Evolutionary conservation across 2,329 filamentous ascomycete genomes (phyloP), one percentile per base, ranked within the genome.

Genomic region (Neonectria faginata): DNA sequence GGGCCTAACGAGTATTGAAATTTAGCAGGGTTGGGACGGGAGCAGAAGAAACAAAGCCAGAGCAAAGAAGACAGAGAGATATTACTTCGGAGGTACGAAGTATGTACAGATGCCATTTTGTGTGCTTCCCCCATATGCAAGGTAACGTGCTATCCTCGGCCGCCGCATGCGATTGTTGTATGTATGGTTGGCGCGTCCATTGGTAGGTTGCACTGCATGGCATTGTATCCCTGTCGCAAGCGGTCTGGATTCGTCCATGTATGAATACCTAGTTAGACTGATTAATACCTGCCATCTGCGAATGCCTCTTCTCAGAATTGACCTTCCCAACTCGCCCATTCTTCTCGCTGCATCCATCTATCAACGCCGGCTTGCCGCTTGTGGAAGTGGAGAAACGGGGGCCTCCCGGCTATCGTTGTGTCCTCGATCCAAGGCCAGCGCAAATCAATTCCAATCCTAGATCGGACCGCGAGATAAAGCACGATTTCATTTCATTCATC

Each of bases 141-240:
- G 39, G 56, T 58, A 58, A 58, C 56, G 56, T 58, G 56, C 56
- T 58, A 58, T 58, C 45, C 53, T 56, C 29, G 18, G 33, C 22
- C 29, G 47, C 47, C 16, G 36, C 47, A 18, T 29, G 16, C 33
- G 50, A 27, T 55, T 57, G 42, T 45, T 25, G 42, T 12, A 50
- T 31, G 25, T 31, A 11, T 18, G 47, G 25, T 36, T 18, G 47
- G 25, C 33, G 29, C n/a, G 22, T 51, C 27, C 29, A 31, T 31
- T 14, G 48, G 48, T 31, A 51, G 48, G 48, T 51, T 51, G 48
- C 48, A 51, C 48, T 20, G 48, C 48, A 51, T 51, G n/a, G 11
- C 20, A 14, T 20, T 11, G 33, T 33, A 22, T 20, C 36, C 50
- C 33, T 41, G 50, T 11, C 44, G 12, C 31, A 11, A 33, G 31